phyloP scores from a whole-genome alignment of 768 basidiomycete genomes.

The Podaxis pistillaris region DNA sequence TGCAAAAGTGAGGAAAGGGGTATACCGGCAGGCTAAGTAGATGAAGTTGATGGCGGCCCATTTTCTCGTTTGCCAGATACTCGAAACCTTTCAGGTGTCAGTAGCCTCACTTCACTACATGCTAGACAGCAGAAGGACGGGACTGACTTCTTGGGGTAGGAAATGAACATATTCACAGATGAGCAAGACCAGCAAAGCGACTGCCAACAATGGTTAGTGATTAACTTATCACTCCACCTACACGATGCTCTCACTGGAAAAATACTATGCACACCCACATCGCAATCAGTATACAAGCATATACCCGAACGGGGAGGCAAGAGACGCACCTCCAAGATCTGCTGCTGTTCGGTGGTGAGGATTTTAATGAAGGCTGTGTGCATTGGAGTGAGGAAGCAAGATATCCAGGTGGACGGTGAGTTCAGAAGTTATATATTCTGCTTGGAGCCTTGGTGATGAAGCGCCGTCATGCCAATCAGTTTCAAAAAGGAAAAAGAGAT shows the following conservation, averaged over 20 bases:
- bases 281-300: too few species aligned
- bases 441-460: too few species aligned
- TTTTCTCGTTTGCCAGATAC: background rate
- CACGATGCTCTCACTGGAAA: too few species aligned
- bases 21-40: background rate
- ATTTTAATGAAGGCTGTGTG: background rate
- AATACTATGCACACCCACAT: too few species aligned
- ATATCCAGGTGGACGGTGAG: too few species aligned
- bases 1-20: background rate
- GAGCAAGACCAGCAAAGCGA: background rate
- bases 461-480: too few species aligned
- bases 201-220: background rate
- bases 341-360: background rate
- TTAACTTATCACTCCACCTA: too few species aligned
- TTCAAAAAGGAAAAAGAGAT: too few species aligned
- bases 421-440: too few species aligned
- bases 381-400: background rate
- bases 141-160: background rate
- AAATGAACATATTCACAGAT: background rate
- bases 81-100: background rate
- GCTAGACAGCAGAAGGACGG: background rate
- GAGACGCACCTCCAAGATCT: too few species aligned
- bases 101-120: background rate
- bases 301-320: too few species aligned
- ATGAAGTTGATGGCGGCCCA: background rate